phyloP scores from a whole-genome alignment of 2,329 filamentous ascomycete species.

The Dothideomycetes sp. region DNA sequence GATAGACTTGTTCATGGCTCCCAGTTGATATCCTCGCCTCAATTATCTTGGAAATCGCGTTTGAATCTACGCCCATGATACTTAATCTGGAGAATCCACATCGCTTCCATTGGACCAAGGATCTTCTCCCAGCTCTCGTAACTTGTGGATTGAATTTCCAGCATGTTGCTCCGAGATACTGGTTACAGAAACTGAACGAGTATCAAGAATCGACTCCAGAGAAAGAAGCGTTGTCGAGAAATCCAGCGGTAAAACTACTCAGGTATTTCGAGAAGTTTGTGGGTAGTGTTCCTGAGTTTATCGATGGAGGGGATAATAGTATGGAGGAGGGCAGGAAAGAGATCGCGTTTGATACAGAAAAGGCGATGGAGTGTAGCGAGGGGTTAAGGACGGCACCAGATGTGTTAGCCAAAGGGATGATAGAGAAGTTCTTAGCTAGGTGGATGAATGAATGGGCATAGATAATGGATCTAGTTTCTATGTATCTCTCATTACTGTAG shows the following conservation, averaged over 20 bases:
- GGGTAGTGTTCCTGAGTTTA: too few species aligned
- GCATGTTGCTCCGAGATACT: constrained; percentile 16
- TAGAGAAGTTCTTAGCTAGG: background rate
- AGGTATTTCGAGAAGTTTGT: constrained; percentile 22
- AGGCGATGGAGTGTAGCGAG: background rate
- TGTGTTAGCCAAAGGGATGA: background rate
- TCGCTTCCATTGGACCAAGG: constrained; percentile 42
- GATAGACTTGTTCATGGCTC: constrained; percentile 4
- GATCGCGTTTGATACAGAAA: background rate
- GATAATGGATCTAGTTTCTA: too few species aligned
- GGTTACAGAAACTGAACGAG: constrained; percentile 17
- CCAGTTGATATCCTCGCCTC: constrained; percentile 7
- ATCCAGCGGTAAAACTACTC: constrained; percentile 25
- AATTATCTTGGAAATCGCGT: constrained; percentile 4
- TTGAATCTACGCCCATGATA: background rate
- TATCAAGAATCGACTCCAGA: background rate
- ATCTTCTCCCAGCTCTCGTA: constrained; percentile 43
- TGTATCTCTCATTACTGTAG: too few species aligned
- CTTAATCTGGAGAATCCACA: constrained; percentile 36
- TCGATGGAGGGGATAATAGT: constrained; percentile 19
- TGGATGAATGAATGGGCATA: background rate
- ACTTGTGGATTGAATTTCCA: constrained; percentile 16
- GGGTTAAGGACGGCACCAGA: background rate
- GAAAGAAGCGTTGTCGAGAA: constrained; percentile 20
- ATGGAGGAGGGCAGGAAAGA: background rate